These are phyloP conservation scores for Clarireedia paspali DNA, from an alignment of 2,329 filamentous ascomycete genomes.

Conservation along the genomic window DNA sequence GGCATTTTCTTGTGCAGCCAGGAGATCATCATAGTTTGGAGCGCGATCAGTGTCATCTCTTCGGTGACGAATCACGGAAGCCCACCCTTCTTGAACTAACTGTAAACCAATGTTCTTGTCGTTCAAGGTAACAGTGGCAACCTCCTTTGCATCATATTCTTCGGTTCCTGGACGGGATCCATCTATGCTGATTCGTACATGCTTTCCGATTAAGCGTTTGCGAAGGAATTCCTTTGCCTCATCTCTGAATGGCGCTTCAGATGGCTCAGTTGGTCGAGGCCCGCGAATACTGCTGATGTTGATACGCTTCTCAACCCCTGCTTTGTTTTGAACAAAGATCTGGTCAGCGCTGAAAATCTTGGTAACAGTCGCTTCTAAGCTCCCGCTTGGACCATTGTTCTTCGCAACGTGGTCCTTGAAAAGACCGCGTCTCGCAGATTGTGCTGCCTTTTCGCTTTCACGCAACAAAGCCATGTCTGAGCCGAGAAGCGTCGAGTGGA, in stretches of 20 bases:
- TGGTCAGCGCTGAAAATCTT: conserved; percentile 87
- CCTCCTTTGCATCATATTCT: conserved; percentile 89
- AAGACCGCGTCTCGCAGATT: conserved; percentile 66
- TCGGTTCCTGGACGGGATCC: conserved; percentile 85
- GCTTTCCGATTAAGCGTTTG: conserved; percentile 92
- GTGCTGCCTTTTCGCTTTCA: conserved; percentile 79
- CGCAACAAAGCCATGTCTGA: conserved; percentile 79
- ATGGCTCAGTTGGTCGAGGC: conserved; percentile 79
- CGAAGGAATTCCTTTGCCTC: conserved; percentile 95
- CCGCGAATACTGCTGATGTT: conserved; percentile 89
- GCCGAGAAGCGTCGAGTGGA: conserved; percentile 88
- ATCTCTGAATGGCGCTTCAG: conserved; percentile 80
- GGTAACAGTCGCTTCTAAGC: conserved; percentile 74
- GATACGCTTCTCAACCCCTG: conserved; percentile 79
- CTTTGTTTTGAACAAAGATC: conserved; percentile 76
- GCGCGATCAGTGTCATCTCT: conserved; percentile 92
- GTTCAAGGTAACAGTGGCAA: conserved; percentile 77
- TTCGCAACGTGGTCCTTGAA: conserved; percentile 77
- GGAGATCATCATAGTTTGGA: conserved; percentile 84
- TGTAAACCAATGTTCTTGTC: conserved; percentile 80
- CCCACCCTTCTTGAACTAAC: conserved; percentile 88
- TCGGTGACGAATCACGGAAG: conserved; percentile 87
- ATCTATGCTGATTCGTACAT: conserved; percentile 82
- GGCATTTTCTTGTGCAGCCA: conserved; percentile 72
- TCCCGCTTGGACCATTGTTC: conserved; percentile 48